Evolutionary conservation across 768 basidiomycete species (phyloP), one percentile per base, ranked within the genome.

Genomic region (Heimioporus sp.): DNA sequence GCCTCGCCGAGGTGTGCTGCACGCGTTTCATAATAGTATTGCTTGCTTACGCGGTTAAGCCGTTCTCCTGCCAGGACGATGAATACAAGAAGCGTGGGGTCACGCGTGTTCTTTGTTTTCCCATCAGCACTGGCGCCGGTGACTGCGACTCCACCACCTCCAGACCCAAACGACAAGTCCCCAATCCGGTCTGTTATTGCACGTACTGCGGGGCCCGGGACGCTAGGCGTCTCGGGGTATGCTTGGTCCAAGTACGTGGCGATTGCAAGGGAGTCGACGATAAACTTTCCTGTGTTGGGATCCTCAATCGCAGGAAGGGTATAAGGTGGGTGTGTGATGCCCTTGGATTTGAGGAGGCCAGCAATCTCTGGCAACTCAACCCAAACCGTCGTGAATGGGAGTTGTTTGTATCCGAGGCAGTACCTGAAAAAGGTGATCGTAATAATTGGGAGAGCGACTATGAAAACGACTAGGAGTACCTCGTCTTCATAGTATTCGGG

Each of bases 221-320:
- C 53, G 16, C 43, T 54, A 8, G 74, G 73, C 2, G 73, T 68
- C 42, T 69, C 64, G 5, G 80, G 77, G 55, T 80, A 82, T 2
- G 70, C 68, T 12, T 65, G 61, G 44, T 82, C 80, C 49, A 82
- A 72, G 58, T 82, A 80, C 30, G 67, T 55, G 1, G 76, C 78
- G 50, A 82, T 82, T 17, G 52, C 54, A 34, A 62, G 55, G 0
- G 80, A 80, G 42, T 80, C 76, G 7, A 73, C 56, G 34, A 81
- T 41, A 5, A 62, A 51, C 3, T 60, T 57, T 13, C 66, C 68
- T 2, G 76, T 80, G 32, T 62, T 61, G 0, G 73, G 71, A 57
- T 83, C 80, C 55, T 75, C 60, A 48, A 85, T 79, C 28, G 74
- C 69, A 0, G 83, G 82, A 0, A 80, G 65, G 11, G 77, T 80